Conservation (phyloP, 2,329 filamentous ascomycete species). For the Cladobotryum mycophilum region DNA sequence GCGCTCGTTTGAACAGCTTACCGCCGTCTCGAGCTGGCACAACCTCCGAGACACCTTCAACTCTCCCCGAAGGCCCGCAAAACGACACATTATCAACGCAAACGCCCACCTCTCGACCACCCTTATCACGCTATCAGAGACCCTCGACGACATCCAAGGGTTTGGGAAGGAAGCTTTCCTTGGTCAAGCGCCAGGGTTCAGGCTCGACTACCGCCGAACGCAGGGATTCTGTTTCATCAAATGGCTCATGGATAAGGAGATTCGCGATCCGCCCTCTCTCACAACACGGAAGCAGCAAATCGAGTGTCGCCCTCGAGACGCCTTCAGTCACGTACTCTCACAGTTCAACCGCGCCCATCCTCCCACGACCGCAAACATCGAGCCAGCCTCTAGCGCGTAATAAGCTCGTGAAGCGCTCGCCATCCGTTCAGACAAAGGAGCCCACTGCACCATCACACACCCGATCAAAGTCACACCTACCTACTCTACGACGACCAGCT, state of each 20-base stretch:
- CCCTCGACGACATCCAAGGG: constrained; percentile 33
- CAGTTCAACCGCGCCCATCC: constrained; percentile 59
- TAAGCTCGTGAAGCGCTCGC: constrained; percentile 69
- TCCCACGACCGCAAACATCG: constrained; percentile 34
- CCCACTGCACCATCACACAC: constrained; percentile 36
- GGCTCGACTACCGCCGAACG: constrained; percentile 36
- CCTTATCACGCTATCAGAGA: constrained; percentile 32
- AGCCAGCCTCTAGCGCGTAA: constrained; percentile 54
- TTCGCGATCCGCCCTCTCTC: constrained; percentile 62
- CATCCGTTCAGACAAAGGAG: constrained; percentile 46
- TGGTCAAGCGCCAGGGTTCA: constrained; percentile 31
- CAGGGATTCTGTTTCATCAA: constrained; percentile 55
- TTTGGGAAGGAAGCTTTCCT: constrained; percentile 37
- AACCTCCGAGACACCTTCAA: constrained; percentile 31
- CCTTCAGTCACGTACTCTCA: constrained; percentile 61
- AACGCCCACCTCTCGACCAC: constrained; percentile 29
- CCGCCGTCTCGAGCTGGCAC: constrained; percentile 38
- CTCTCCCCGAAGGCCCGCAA: constrained; percentile 25
- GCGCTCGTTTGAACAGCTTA: constrained; percentile 19
- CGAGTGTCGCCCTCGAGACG: constrained; percentile 59
- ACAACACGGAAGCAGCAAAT: constrained; percentile 57
- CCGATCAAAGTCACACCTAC: constrained; percentile 54
- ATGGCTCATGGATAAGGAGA: constrained; percentile 66
- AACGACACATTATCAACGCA: constrained; percentile 24
- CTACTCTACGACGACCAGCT: constrained; percentile 63